phyloP scores from a whole-genome alignment of 2,329 filamentous ascomycete species.

The Fusarium cyanostomum region DNA sequence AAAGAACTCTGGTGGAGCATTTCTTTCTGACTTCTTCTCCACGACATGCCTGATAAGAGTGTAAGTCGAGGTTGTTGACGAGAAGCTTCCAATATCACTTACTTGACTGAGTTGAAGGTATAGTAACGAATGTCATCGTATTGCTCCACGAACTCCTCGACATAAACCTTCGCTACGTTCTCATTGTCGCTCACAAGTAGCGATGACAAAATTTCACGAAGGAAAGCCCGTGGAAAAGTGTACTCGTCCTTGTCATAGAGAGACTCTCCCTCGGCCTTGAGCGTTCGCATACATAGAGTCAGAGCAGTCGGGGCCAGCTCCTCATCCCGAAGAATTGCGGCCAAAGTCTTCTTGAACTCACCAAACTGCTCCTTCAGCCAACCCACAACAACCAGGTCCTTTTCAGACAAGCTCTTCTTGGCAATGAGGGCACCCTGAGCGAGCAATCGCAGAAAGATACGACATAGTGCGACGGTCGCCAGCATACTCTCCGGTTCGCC shows the following conservation, averaged over 20 bases:
- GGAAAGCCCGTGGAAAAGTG: constrained; percentile 73
- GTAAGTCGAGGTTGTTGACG: background rate
- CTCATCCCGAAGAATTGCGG: constrained; percentile 69
- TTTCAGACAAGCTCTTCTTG: constrained; percentile 72
- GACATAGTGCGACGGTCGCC: constrained; percentile 82
- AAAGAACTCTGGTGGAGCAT: constrained; percentile 51
- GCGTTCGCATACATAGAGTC: constrained; percentile 81
- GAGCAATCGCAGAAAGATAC: constrained; percentile 84
- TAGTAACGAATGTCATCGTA: constrained; percentile 88
- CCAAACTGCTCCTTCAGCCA: constrained; percentile 82
- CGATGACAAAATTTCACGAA: constrained; percentile 70
- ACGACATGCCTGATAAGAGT: constrained; percentile 39
- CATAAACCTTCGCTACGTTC: constrained; percentile 74
- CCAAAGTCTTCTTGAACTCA: constrained; percentile 73
- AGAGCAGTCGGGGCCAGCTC: constrained; percentile 75
- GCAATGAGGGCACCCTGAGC: constrained; percentile 75
- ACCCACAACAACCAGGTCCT: constrained; percentile 76
- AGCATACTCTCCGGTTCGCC: constrained; percentile 66
- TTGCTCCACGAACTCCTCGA: constrained; percentile 79
- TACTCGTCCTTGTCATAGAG: constrained; percentile 69
- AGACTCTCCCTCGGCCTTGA: constrained; percentile 80
- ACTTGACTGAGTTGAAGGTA: constrained; percentile 79
- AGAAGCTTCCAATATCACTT: constrained; percentile 53
- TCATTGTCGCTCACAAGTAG: constrained; percentile 68
- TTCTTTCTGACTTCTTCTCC: constrained; percentile 32